Evolutionary conservation across 495 filamentous ascomycete species (phyloP).

Genomic region (Penicillium odoratum): DNA sequence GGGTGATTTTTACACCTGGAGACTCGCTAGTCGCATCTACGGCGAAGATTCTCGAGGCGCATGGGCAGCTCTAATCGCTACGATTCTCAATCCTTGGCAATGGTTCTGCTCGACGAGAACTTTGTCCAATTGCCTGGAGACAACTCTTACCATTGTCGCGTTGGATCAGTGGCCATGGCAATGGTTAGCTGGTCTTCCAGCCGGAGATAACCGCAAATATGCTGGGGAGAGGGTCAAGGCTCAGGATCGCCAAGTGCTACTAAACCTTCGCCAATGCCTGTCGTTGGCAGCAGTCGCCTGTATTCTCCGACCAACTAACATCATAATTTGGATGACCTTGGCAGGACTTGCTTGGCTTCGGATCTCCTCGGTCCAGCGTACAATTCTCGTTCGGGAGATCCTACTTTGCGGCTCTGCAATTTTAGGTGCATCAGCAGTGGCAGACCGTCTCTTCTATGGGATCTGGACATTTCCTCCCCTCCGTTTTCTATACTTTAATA

Average conservation of each 20-base stretch:
- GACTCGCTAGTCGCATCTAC: constrained; percentile 71
- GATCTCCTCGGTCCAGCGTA: constrained; percentile 40
- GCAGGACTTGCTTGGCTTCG: constrained; percentile 47
- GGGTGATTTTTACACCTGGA: constrained; percentile 89
- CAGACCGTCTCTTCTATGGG: constrained; percentile 81
- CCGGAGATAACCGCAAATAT: constrained; percentile 12
- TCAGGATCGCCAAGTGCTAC: neutral
- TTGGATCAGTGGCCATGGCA: constrained; percentile 90
- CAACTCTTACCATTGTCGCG: constrained; percentile 77
- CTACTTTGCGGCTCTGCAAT: constrained; percentile 66
- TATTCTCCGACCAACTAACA: constrained; percentile 86
- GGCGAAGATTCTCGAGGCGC: constrained; percentile 63
- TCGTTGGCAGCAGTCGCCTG: constrained; percentile 78
- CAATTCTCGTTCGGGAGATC: constrained; percentile 59
- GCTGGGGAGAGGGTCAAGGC: neutral
- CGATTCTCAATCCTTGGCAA: constrained; percentile 86
- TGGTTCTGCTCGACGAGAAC: constrained; percentile 95
- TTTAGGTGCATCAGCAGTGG: constrained; percentile 59
- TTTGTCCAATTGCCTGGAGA: constrained; percentile 91
- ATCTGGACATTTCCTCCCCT: constrained; percentile 89
- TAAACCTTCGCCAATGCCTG: constrained; percentile 62
- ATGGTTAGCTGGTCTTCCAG: constrained; percentile 38
- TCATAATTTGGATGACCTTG: constrained; percentile 76
- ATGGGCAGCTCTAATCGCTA: constrained; percentile 66
- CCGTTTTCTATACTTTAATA: constrained; percentile 89